Base-by-base conservation (phyloP, 176 grass and related monocot species). In the Themeda triandra region DNA sequence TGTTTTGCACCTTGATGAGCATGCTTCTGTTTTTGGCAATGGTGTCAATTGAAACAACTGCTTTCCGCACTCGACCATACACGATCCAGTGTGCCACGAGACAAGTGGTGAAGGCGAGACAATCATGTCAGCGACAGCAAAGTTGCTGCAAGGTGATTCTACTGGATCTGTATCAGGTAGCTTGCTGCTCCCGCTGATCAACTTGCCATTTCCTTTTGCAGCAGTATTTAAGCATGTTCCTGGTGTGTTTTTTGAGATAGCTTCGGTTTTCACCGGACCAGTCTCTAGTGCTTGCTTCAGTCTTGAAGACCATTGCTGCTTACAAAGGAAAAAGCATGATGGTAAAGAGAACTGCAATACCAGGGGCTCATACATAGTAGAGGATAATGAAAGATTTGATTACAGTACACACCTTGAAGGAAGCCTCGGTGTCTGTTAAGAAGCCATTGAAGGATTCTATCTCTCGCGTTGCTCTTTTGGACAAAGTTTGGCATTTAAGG, bases 51-150 rank as follows among this genome's bases (percentile, higher is more conserved):
- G 84, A 89, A 99, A 99, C 13, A 96, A 42, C 82, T 96, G 96
- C 65, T 91, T 99, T 59, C 88, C 91, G 37, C 87, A 74, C 45
- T 96, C 96, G 18, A 89, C 86, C 56, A 74, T 89, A 76, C 96
- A 96, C 33, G 88, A 39, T 64, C 89, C 93, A 14, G 84, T 37
- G 85, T 90, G 91, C 93, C 91, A 96, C 23, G 91, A 92, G 63
- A 96, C 96, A 46, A 99, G 96, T 23, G 96, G 91, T 73, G 96
- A 99, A 92, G 96, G 93, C 10, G 94, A 97, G 39, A 97, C 94
- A 86, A 92, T 76, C 82, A 85, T 80, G 63, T 87, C 83, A 18
- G 71, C 59, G 9, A 92, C 91, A 77, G 83, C 10, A 42, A 85
- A 77, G 56, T 81, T 86, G 49, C 31, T 89, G 76, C 69, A 88